phyloP scores from a whole-genome alignment of 75 land plant species.

The Adiantum capillusveneris region DNA sequence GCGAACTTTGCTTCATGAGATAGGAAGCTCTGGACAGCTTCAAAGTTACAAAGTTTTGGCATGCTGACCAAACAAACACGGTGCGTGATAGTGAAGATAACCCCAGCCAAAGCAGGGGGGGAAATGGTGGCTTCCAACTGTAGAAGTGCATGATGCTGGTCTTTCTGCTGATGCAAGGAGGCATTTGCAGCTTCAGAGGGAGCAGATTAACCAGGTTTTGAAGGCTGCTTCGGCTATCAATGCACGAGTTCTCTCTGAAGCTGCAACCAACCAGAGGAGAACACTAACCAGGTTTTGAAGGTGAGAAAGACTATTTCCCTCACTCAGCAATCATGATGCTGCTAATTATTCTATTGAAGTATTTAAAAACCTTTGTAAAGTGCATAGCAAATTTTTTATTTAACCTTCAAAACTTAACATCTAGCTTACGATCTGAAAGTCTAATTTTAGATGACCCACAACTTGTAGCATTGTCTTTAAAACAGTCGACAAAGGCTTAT shows the following conservation, averaged over 20 bases:
- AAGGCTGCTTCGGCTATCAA: slow-evolving; percentile 91
- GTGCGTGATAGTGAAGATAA: slow-evolving; percentile 40
- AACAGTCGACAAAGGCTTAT: too few relatives aligned
- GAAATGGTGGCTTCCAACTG: slow-evolving; percentile 94
- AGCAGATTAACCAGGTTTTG: slow-evolving; percentile 59
- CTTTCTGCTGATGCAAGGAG: slow-evolving; percentile 54
- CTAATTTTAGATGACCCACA: too few relatives aligned
- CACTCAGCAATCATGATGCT: too few relatives aligned
- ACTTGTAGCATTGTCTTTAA: too few relatives aligned
- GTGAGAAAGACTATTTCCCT: too few relatives aligned
- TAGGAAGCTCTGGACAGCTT: slow-evolving; percentile 82
- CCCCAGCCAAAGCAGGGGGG: slow-evolving; percentile 29
- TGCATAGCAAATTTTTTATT: too few relatives aligned
- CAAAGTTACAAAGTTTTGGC: slow-evolving; percentile 80
- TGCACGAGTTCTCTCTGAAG: slow-evolving; percentile 49
- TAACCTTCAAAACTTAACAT: too few relatives aligned
- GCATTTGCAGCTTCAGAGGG: slow-evolving; percentile 46
- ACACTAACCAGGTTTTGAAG: slow-evolving; percentile 69
- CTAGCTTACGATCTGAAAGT: too few relatives aligned
- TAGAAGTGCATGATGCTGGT: slow-evolving; percentile 65
- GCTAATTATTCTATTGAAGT: too few relatives aligned
- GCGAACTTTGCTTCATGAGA: background rate
- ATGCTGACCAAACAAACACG: slow-evolving; percentile 7
- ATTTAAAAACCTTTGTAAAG: too few relatives aligned
- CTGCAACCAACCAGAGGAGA: slow-evolving; percentile 46